Conservation (phyloP, 208 protist genomes). For the Wallacemonas sp. region DNA sequence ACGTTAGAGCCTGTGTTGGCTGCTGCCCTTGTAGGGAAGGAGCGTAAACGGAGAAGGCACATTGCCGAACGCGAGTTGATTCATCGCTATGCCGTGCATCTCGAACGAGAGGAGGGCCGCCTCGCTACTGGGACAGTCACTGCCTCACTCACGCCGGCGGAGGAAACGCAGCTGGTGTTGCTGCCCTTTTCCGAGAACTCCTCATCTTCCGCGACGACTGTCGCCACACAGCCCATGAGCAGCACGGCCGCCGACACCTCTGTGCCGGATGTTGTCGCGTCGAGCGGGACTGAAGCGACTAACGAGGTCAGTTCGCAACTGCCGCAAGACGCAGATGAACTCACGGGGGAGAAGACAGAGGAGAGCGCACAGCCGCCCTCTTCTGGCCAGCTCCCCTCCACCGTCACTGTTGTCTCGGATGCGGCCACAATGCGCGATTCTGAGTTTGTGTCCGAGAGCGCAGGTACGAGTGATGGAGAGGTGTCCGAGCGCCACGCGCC, state of each 20-base stretch:
- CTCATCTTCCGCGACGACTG: not conserved
- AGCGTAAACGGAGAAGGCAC: conserved; percentile 16
- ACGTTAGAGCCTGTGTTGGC: not conserved
- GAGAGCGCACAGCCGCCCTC: not conserved
- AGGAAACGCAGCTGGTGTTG: not conserved
- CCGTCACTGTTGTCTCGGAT: not conserved
- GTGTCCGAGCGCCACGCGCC: not conserved
- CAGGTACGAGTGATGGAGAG: not conserved
- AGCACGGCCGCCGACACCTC: not conserved
- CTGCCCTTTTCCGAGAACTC: not conserved
- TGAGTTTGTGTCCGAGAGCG: not conserved
- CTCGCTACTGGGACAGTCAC: not conserved
- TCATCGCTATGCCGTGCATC: conserved; percentile 23
- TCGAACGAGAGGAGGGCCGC: not conserved
- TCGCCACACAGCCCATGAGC: not conserved
- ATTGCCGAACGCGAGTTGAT: conserved; percentile 17
- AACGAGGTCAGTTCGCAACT: not conserved
- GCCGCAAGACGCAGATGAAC: not conserved
- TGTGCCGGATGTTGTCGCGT: not conserved
- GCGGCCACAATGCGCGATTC: not conserved
- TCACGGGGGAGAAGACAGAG: not conserved
- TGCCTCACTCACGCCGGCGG: not conserved
- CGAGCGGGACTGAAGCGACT: not conserved
- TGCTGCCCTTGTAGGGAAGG: not conserved
- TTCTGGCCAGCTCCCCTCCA: not conserved